These are phyloP conservation scores for Wickerhamiella brachini DNA, from an alignment of 805 yeast genomes.

Conservation along the genomic window DNA sequence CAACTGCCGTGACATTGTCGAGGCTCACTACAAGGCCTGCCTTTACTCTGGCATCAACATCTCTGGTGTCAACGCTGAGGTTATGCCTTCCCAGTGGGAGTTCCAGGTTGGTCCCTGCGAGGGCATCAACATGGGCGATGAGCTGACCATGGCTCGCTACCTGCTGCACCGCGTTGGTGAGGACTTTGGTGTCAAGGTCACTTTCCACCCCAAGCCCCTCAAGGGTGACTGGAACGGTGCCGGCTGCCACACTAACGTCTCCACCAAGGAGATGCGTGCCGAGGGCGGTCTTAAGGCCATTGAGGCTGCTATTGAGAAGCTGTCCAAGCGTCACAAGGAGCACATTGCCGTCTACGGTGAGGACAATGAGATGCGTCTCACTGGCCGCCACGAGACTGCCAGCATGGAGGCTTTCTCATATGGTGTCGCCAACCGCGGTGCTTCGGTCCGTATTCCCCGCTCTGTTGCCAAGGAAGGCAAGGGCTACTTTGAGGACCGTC, in stretches of 20 bases:
- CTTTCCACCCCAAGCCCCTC: constrained; percentile 98
- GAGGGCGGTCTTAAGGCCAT: constrained; percentile 95
- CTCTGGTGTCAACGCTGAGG: constrained; percentile 98
- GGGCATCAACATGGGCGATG: constrained; percentile 95
- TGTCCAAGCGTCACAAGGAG: constrained; percentile 91
- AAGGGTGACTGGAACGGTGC: constrained; percentile 99
- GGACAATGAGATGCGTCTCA: constrained; percentile 88
- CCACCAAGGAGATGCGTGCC: constrained; percentile 79
- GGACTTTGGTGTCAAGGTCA: constrained; percentile 96
- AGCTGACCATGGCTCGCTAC: constrained; percentile 92
- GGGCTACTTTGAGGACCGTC: constrained; percentile 98
- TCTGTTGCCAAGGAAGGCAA: constrained; percentile 94
- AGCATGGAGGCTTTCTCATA: constrained; percentile 79
- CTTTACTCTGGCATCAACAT: constrained; percentile 79
- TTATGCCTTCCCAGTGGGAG: constrained; percentile 99
- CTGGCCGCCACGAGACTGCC: constrained; percentile 98
- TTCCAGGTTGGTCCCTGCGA: constrained; percentile 98
- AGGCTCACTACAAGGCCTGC: constrained; percentile 98
- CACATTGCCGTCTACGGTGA: constrained; percentile 91
- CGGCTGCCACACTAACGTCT: constrained; percentile 98
- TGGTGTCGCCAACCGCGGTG: constrained; percentile 99
- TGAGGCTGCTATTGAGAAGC: constrained; percentile 83
- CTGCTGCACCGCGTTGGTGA: constrained; percentile 89
- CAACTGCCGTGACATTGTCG: constrained; percentile 93
- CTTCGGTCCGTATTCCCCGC: constrained; percentile 97